Conservation (phyloP, 73 alveolate species). For the Paramecium sexaurelia region DNA sequence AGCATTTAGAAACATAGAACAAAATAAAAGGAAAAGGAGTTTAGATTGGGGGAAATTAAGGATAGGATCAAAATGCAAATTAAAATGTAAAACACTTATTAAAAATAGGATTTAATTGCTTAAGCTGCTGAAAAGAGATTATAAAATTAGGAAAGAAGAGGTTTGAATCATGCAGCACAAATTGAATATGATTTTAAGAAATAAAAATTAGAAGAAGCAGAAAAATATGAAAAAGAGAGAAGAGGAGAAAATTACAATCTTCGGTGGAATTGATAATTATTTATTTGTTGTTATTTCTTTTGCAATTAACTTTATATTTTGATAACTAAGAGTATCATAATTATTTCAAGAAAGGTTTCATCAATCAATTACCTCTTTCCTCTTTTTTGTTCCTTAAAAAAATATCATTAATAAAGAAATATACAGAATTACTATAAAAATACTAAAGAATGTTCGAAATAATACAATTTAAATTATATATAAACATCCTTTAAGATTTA, state of each 20-base stretch:
- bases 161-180: not conserved
- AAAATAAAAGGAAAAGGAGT: constrained; percentile 26
- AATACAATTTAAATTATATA: too few species aligned
- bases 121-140: not conserved
- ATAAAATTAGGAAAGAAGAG: not conserved
- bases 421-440: too few species aligned
- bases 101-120: not conserved
- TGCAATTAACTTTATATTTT: too few species aligned
- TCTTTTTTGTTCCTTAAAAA: too few species aligned
- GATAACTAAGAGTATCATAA: too few species aligned
- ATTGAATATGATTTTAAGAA: not conserved
- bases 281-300: not conserved
- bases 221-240: not conserved
- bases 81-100: not conserved
- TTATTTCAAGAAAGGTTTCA: too few species aligned
- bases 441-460: too few species aligned
- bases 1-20: not conserved
- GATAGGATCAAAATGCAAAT: not conserved
- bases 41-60: not conserved
- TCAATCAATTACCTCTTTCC: too few species aligned
- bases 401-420: too few species aligned
- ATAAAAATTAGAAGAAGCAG: not conserved
- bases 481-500: too few species aligned
- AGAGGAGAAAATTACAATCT: not conserved
- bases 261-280: not conserved